Evolutionary conservation across 2,329 filamentous ascomycete genomes (phyloP), one percentile per base, ranked within the genome.

Genomic region (Xylariales sp.): DNA sequence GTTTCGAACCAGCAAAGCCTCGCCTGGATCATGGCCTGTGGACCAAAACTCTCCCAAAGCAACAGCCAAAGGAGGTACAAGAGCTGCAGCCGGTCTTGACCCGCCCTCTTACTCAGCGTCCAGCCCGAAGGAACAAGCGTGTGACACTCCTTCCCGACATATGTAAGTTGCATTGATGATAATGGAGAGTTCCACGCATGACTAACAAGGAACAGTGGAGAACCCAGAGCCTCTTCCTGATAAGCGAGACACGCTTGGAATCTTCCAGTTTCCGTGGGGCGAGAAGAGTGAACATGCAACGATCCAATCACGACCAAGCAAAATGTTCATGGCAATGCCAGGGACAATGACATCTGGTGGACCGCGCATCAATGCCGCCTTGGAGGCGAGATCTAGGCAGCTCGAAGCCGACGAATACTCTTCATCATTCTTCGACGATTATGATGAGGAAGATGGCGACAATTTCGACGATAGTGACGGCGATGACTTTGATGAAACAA

Each of bases 221-320:
- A 80, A 70, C 47, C 80, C 80, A 4, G 62, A 75, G 52, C 78
- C 78, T 25, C 62, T 83, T 4, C 71, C 72, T 4, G 65, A 80
- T 54, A 77, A 74, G 58, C 68, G 71, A 31, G 76, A 70, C 10
- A 81, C 77, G 9, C 66, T 83, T 14, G 80, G 78, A 4, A 76
- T 83, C 51, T 84, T 81, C 62, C 76, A 80, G 51, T 82, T 82
- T 49, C 77, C 80, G 3, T 82, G 78, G 76, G 80, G 80, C 11
- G 78, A 82, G 60, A 73, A 62, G 51, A 82, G 78, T 15, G 78
- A 82, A 56, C 69, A 68, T 40, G 71, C 72, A 8, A 72, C 60
- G 20, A 56, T 71, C 41, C 66, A 65, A 47, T 57, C 60, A 41
- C 59, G 58, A 7, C 61, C 58, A 24, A 57, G 46, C 32, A 58